A percentile compares a stretch with the other conserved stretches of the same genome.
Conservation (phyloP, 176 grass and related monocot species). For the Thalia dealbata region DNA sequence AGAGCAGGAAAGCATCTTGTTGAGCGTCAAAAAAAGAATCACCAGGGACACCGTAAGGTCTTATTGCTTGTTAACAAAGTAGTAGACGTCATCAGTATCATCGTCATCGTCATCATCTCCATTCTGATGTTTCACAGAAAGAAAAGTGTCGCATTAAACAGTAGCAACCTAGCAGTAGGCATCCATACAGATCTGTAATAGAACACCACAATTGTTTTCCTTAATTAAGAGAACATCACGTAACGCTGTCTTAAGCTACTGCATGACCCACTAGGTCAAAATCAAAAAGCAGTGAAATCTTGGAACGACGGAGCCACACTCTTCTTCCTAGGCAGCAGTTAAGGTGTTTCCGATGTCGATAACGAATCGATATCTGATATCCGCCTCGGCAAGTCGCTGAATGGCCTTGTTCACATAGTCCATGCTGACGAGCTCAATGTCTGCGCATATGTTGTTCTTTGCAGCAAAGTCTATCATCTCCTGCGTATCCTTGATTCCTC, state of each 20-base stretch:
- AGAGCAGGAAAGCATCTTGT: neutral
- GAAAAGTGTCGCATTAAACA: neutral
- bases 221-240: too few species aligned
- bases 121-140: neutral
- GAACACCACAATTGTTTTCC: neutral
- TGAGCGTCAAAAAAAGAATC: neutral
- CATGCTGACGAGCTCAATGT: slow-evolving; percentile 3
- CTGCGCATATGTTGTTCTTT: neutral
- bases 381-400: neutral
- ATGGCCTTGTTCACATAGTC: slow-evolving; percentile 8
- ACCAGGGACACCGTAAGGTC: neutral
- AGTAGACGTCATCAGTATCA: neutral
- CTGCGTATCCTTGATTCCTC: slow-evolving; percentile 1
- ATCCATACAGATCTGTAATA: neutral
- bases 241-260: too few species aligned
- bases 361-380: slow-evolving; percentile 6
- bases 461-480: slow-evolving; percentile 14
- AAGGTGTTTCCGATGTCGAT: slow-evolving; percentile 6
- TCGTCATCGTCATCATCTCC: too few species aligned
- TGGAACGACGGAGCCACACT: too few species aligned
- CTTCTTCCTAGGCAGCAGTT: neutral
- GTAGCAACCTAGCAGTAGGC: neutral
- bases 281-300: too few species aligned
- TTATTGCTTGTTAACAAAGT: neutral
- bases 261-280: too few species aligned